A percentile compares a stretch with the other conserved stretches of the same genome.
Evolutionary conservation across 768 basidiomycete species (phyloP).

Genomic region (Boletus eberwhitei): DNA sequence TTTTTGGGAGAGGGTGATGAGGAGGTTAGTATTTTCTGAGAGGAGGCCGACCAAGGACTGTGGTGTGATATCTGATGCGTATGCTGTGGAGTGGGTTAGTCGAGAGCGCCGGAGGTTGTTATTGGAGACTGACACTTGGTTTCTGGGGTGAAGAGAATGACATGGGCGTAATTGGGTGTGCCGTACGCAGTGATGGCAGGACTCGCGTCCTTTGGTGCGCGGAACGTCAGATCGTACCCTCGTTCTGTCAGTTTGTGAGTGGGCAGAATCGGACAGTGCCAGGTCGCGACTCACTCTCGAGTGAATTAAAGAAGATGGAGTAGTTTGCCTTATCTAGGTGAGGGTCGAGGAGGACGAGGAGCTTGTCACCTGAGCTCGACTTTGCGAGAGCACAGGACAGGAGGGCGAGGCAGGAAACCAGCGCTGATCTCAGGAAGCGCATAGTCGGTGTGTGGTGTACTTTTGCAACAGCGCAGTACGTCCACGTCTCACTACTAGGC

Average conservation of each 20-base stretch:
- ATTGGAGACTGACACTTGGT: constrained; percentile 63
- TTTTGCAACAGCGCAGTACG: background rate
- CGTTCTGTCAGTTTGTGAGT: constrained; percentile 44
- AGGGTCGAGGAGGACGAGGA: constrained; percentile 83
- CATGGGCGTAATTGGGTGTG: constrained; percentile 74
- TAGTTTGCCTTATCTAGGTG: constrained; percentile 63
- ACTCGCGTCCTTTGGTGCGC: constrained; percentile 70
- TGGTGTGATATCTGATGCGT: constrained; percentile 73
- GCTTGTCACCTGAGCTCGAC: constrained; percentile 79
- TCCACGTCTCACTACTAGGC: constrained; percentile 19
- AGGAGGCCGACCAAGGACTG: constrained; percentile 75
- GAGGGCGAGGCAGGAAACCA: constrained; percentile 30
- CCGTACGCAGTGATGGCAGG: constrained; percentile 69
- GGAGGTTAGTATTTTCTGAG: constrained; percentile 71
- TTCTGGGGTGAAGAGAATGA: constrained; percentile 83
- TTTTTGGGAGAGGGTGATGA: constrained; percentile 76
- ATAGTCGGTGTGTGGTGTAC: constrained; percentile 16
- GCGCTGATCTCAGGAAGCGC: constrained; percentile 25
- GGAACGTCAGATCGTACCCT: constrained; percentile 87
- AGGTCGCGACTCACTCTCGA: constrained; percentile 54
- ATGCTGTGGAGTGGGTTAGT: constrained; percentile 40
- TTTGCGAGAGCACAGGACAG: constrained; percentile 39
- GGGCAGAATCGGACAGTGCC: background rate
- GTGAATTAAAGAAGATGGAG: constrained; percentile 75
- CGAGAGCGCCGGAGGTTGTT: no score